These are phyloP conservation scores for Aspergillus incahuasiensis DNA, from an alignment of 495 filamentous ascomycete genomes.

Conservation along the genomic window DNA sequence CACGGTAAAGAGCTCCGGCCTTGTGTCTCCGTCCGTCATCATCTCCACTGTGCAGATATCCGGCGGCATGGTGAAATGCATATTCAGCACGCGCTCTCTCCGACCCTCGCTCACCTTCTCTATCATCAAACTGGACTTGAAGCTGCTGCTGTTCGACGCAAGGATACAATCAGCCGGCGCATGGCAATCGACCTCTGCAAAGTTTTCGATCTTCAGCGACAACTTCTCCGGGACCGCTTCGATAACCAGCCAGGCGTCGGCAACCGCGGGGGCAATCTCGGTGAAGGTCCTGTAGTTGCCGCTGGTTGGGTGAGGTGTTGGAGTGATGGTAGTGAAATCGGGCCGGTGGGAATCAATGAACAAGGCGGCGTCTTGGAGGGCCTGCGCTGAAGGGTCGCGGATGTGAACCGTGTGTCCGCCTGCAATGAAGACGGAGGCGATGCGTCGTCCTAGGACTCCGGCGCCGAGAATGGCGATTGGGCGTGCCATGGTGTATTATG, in stretches of 20 bases:
- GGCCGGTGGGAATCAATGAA: constrained; percentile 35
- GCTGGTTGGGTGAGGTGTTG: neutral
- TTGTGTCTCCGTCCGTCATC: constrained; percentile 53
- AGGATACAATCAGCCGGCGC: constrained; percentile 43
- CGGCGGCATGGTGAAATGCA: constrained; percentile 53
- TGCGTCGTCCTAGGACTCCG: constrained; percentile 46
- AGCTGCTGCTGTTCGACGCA: constrained; percentile 37
- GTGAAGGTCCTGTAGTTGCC: constrained; percentile 22
- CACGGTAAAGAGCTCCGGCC: constrained; percentile 37
- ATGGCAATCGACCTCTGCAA: constrained; percentile 41
- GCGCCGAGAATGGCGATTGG: constrained; percentile 42
- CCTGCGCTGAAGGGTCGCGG: constrained; percentile 28
- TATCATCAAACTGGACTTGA: constrained; percentile 29
- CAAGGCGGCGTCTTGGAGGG: constrained; percentile 22
- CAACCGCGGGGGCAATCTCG: constrained; percentile 21
- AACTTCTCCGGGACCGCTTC: constrained; percentile 51
- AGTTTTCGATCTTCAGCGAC: constrained; percentile 40
- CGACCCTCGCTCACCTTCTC: constrained; percentile 13
- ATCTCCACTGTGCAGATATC: constrained; percentile 45
- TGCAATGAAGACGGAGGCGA: constrained; percentile 35
- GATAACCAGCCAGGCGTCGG: constrained; percentile 39
- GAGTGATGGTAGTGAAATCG: constrained; percentile 20
- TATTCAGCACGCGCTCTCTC: constrained; percentile 34
- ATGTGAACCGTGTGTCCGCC: constrained; percentile 44
- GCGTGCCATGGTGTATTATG: neutral